Base-by-base conservation (phyloP, 2,329 filamentous ascomycete species). In the Fusarium algeriense region DNA sequence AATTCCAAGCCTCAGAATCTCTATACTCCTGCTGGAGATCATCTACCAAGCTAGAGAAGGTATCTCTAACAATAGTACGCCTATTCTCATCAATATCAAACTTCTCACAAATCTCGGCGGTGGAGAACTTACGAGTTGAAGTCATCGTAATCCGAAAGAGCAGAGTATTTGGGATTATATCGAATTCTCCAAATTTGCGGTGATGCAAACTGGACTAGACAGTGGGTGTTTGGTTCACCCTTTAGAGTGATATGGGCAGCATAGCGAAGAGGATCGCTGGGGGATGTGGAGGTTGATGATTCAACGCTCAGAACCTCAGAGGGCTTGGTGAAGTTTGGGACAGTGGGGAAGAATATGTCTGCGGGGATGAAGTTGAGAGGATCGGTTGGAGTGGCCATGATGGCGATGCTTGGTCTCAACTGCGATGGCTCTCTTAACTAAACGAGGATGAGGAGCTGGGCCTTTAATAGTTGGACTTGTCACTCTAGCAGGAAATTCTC, bases 331-430 rank as follows among this genome's bases (percentile, higher is more conserved):
- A 60, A 56, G 20, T 23, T 38, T 2, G 23, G 4, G 1, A 56
- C 57, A 3, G 23, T 37, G 0, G 57, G 38, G 13, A 56, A 60
- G 15, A 56, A 60, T 32, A 45, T 15, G 20, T 60, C 38, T 17
- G 57, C 49, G 23, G 38, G 57, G 38, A 60, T 60, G 6, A 60
- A 45, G 49, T 60, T 56, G 20, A 60, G 26, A 19, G 55, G 44
- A 14, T 54, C 52, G 6, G 26, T 45, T 13, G 50, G 50, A 32
- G 37, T 44, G 13, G 50, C 26, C 50, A 54, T 54, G 37, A 54
- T 44, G 50, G 38, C 23, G 10, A 30, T 30, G 12, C 15, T 32
- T 23, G 48, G 7, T 45, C 23, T 23, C 23, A 19, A 12, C 30
- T 11, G 10, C 7, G 30, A 48, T 48, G 17, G 37, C 19, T 30